Conservation (phyloP, 2,329 filamentous ascomycete genomes). For the Sporothrix pallida region DNA sequence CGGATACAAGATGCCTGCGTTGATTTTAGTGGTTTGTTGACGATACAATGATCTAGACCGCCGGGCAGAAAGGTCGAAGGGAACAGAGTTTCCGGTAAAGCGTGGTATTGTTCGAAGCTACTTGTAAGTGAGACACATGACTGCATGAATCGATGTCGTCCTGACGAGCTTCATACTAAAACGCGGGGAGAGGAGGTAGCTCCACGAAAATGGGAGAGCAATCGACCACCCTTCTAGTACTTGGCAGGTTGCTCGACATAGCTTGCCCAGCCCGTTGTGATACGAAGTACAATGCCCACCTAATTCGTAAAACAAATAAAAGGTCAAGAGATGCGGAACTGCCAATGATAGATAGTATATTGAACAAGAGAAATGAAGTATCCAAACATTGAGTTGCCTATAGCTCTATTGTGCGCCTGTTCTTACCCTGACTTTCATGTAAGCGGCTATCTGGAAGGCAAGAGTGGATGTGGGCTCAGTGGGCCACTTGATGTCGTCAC, state of each 20-base stretch:
- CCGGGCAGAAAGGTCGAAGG: not conserved
- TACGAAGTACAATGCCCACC: no score
- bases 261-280: not conserved
- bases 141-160: not conserved
- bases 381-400: not conserved
- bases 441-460: not conserved
- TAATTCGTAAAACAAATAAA: no score
- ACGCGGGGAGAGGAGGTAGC: not conserved
- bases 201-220: not conserved
- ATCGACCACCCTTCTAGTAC: not conserved
- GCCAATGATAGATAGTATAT: not conserved
- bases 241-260: constrained; percentile 8
- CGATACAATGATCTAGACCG: not conserved
- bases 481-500: constrained; percentile 1
- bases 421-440: not conserved
- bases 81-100: constrained; percentile 8
- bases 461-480: not conserved
- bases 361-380: not conserved
- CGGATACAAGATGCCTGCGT: not conserved
- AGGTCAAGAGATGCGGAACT: not conserved
- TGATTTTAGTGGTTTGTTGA: not conserved
- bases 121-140: constrained; percentile 3
- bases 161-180: not conserved
- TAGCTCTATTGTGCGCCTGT: not conserved
- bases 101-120: not conserved